Evolutionary conservation across 306 rosid genomes (phyloP), one percentile per base, ranked within the genome.

Genomic region (Acacia crassicarpa): DNA sequence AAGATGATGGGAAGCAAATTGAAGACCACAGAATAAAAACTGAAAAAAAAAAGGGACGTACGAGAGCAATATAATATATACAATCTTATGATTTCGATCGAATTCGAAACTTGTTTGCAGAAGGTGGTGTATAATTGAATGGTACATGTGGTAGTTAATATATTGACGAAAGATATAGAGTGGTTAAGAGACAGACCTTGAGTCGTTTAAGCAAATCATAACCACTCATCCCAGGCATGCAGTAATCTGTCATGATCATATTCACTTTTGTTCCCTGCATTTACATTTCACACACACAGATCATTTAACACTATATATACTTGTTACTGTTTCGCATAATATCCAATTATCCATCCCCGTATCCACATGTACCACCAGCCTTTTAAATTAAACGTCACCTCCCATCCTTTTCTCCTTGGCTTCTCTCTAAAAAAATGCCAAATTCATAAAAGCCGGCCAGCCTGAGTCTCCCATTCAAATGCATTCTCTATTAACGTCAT

Each of bases 171-270:
- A n/a, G 25, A 8, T 6, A 54, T 51, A 5, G 1, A 51, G 58
- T 16, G 66, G 78, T 22, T 1, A 63, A n/a, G 74, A 43, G 20
- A n/a, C 27, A 81, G 72, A 95, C 99, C 99, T 96, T 93, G 87
- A 96, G 82, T 78, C 97, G 84, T 87, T 90, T 92, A 62, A 96
- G 97, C 71, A 96, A 91, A 92, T 96, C 99, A 87, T 93, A 96
- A 87, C 99, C 99, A 86, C 88, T 96, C 97, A 96, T 96, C 74
- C 98, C 99, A 35, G 99, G 98, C 99, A 96, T 96, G 90, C 97
- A 96, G 86, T 84, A 96, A 83, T 96, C 99, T 33, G 99, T 96
- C 98, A 96, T 96, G 93, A 96, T 96, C 89, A 96, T 80, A 80
- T 96, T 92, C 89, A 93, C 98, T 90, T 96, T 96, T 49, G 85